Conservation (phyloP, 495 filamentous ascomycete species). For the Penicillium egyptiacum region DNA sequence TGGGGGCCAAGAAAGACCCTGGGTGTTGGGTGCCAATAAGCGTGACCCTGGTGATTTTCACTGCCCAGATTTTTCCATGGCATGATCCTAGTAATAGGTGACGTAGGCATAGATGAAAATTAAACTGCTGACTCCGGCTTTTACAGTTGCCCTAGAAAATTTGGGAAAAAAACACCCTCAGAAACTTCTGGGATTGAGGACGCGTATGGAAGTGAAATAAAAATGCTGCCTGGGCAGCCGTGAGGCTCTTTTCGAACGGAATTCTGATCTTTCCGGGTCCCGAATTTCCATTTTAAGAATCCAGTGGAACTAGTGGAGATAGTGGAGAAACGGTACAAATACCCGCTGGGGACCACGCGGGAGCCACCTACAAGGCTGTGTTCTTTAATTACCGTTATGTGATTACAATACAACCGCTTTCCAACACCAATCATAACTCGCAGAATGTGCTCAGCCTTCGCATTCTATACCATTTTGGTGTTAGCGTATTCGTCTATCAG, state of each 20-base stretch:
- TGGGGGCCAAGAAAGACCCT: slow-evolving; percentile 8
- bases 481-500: slow-evolving; percentile 43
- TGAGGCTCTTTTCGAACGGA: slow-evolving; percentile 10
- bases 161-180: too few relatives aligned
- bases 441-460: slow-evolving; percentile 26
- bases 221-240: slow-evolving; percentile 1
- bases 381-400: not conserved
- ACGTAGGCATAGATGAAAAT: not conserved
- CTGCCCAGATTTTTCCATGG: not conserved
- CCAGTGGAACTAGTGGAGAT: slow-evolving; percentile 7
- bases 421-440: slow-evolving; percentile 21
- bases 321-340: slow-evolving; percentile 11
- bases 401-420: not conserved
- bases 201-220: not conserved
- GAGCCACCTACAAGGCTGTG: slow-evolving; percentile 1
- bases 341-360: slow-evolving; percentile 6
- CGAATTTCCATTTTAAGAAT: slow-evolving; percentile 23
- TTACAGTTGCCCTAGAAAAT: too few relatives aligned
- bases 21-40: slow-evolving; percentile 3
- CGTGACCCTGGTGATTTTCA: not conserved
- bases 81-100: slow-evolving; percentile 3
- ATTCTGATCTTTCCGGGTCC: slow-evolving; percentile 8
- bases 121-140: not conserved
- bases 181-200: too few relatives aligned
- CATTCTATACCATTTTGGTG: slow-evolving; percentile 16